These are phyloP conservation scores for Letharia lupina DNA, from an alignment of 495 filamentous ascomycete genomes.

Conservation along the genomic window DNA sequence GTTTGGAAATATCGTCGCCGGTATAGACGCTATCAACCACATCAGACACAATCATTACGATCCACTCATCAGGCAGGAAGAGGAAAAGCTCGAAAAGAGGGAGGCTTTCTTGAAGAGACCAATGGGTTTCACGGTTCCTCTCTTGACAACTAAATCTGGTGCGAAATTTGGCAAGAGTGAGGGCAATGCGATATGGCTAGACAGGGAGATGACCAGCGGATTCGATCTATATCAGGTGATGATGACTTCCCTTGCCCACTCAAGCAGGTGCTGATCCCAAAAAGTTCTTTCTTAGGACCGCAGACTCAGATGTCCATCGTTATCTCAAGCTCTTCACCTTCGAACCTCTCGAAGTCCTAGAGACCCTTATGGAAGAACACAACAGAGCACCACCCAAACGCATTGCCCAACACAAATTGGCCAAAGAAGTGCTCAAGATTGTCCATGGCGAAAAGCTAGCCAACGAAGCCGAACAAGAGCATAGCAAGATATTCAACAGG, in stretches of 20 bases:
- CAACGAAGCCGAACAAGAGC: slow-evolving; percentile 45
- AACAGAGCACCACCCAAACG: slow-evolving; percentile 55
- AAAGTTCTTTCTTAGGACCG: slow-evolving; percentile 76
- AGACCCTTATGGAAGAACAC: slow-evolving; percentile 57
- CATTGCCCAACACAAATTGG: slow-evolving; percentile 71
- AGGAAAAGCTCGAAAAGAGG: slow-evolving; percentile 19
- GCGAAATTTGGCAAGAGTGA: slow-evolving; percentile 93
- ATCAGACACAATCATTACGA: slow-evolving; percentile 49
- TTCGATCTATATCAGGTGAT: slow-evolving; percentile 78
- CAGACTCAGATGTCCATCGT: slow-evolving; percentile 68
- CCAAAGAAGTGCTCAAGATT: slow-evolving; percentile 68
- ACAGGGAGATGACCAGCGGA: slow-evolving; percentile 63
- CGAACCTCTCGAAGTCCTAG: slow-evolving; percentile 57
- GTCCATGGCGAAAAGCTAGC: slow-evolving; percentile 62
- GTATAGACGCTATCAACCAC: slow-evolving; percentile 73
- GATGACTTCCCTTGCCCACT: not conserved
- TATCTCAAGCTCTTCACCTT: slow-evolving; percentile 92
- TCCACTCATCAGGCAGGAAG: slow-evolving; percentile 23
- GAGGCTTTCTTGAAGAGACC: slow-evolving; percentile 38
- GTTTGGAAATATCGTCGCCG: slow-evolving; percentile 90
- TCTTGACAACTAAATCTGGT: slow-evolving; percentile 77
- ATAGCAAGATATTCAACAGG: slow-evolving; percentile 46
- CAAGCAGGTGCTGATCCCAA: slow-evolving; percentile 1
- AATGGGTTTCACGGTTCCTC: slow-evolving; percentile 79
- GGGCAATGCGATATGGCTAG: slow-evolving; percentile 92